Evolutionary conservation across 495 filamentous ascomycete genomes (phyloP).

Genomic region (Glonium stellatum): DNA sequence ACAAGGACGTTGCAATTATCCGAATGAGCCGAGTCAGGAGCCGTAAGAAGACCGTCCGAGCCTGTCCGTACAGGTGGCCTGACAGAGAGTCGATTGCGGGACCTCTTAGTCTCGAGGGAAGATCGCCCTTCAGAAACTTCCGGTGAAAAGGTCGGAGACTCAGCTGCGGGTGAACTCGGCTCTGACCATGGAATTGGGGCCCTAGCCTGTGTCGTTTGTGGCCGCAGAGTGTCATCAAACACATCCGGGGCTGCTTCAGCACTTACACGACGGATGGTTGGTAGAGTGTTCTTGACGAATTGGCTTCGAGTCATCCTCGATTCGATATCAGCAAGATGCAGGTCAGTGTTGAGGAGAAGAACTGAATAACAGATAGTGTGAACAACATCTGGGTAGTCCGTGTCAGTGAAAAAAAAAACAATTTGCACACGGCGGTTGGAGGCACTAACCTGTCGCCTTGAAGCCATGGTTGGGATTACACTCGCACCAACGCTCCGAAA

Average conservation of each 20-base stretch:
- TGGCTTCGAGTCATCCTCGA: conserved; percentile 91
- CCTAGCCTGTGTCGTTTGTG: conserved; percentile 42
- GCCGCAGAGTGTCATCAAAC: conserved; percentile 54
- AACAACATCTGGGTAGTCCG: conserved; percentile 59
- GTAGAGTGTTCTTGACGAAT: conserved; percentile 94
- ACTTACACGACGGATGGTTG: conserved; percentile 72
- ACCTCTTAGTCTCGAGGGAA: conserved; percentile 31
- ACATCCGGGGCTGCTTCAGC: conserved; percentile 61
- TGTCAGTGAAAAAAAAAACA: conserved; percentile 15
- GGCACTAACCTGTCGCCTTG: conserved; percentile 66
- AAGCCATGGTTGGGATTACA: conserved; percentile 95
- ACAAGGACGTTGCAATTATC: conserved; percentile 59
- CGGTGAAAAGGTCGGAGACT: conserved; percentile 21
- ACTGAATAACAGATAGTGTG: conserved; percentile 97
- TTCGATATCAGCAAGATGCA: conserved; percentile 90
- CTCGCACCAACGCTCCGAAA: conserved; percentile 83
- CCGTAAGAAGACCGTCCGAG: conserved; percentile 29
- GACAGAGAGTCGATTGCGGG: conserved; percentile 33
- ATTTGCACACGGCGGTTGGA: background rate
- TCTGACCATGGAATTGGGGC: conserved; percentile 35
- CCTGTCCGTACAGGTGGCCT: conserved; percentile 31
- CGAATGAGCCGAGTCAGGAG: conserved; percentile 30
- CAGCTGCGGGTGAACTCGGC: conserved; percentile 34
- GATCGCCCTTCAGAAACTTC: conserved; percentile 22
- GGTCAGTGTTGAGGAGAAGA: conserved; percentile 89